Evolutionary conservation across 768 basidiomycete genomes (phyloP), one percentile per base, ranked within the genome.

Genomic region (Cystofilobasidium macerans): DNA sequence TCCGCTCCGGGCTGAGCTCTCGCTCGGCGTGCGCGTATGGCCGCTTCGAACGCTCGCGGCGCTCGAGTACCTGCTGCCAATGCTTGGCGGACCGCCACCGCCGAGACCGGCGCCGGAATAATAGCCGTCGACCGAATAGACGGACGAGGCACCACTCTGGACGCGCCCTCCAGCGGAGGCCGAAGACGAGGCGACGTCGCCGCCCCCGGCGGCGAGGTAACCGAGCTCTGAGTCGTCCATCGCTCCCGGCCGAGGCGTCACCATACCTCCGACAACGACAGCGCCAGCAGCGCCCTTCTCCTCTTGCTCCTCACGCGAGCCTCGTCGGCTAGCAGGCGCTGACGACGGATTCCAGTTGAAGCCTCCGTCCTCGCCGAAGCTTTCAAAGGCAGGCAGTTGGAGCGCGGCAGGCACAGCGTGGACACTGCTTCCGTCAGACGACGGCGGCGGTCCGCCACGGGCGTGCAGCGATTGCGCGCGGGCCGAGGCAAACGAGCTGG

Each of bases 211-310:
- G 14, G 47, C 59, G 4, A 67, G 53, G 40, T 67, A 67, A 7
- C 65, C 65, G 24, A 67, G 60, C 53, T 67, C 65, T 38, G 58
- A 61, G 36, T 67, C 65, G 59, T 61, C 65, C 20, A 43, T 30
- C 24, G 48, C 42, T 16, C 43, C 28, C 12, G 65, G 65, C n/a
- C 53, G 40, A 12, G 65, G 65, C 35, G 65, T 67, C 14, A 48
- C 38, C 32, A 45, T 42, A 9, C 59, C 65, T 3, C 51, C 51
- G 13, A 51, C 43, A 24, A 22, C 13, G 56, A 42, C 33, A 62
- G 38, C 26, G 30, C 35, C 20, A n/a, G 26, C 33, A 60, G 36
- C 8, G 57, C 58, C 22, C 53, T 57, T 18, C 57, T 48, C 28
- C 47, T 45, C 18, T 11, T 28, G 16, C 47, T 59, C 65, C 43